phyloP scores from a whole-genome alignment of 1,284 basidiomycete species.

The Melampsora occidentalis region DNA sequence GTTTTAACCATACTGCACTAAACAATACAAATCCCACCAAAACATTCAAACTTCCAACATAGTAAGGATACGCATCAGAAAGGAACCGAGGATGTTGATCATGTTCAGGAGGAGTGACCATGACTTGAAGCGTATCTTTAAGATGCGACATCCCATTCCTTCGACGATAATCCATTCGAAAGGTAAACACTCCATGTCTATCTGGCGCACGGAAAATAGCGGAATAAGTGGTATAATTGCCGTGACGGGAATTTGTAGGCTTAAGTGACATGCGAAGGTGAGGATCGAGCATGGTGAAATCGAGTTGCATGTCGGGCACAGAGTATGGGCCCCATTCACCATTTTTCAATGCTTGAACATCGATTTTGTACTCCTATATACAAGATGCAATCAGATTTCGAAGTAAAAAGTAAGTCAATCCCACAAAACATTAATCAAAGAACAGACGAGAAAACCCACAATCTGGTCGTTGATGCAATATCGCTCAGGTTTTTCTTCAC shows the following conservation, averaged over 20 bases:
- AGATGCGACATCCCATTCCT: constrained; percentile 60
- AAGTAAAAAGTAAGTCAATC: not conserved
- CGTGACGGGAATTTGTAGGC: constrained; percentile 57
- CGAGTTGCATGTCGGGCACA: constrained; percentile 77
- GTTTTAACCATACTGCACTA: constrained; percentile 32
- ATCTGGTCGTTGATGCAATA: constrained; percentile 87
- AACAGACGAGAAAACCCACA: constrained; percentile 57
- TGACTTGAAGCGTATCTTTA: constrained; percentile 71
- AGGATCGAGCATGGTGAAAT: constrained; percentile 97
- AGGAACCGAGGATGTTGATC: constrained; percentile 93
- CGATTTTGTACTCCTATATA: constrained; percentile 67
- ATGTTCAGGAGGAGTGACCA: constrained; percentile 88
- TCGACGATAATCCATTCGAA: constrained; percentile 81
- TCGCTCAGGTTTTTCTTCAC: constrained; percentile 59
- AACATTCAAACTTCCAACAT: constrained; percentile 64
- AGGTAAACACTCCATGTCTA: constrained; percentile 96
- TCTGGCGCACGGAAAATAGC: constrained; percentile 83
- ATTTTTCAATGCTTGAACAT: constrained; percentile 67
- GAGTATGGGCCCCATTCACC: constrained; percentile 70
- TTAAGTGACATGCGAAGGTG: constrained; percentile 73
- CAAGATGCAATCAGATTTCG: not conserved
- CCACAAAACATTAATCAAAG: not conserved
- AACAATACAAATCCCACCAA: constrained; percentile 29
- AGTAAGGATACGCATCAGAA: constrained; percentile 91
- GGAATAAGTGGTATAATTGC: constrained; percentile 59